Evolutionary conservation across 2,329 filamentous ascomycete genomes (phyloP), one percentile per base, ranked within the genome.

Genomic region (Pseudogymnoascus sp.): DNA sequence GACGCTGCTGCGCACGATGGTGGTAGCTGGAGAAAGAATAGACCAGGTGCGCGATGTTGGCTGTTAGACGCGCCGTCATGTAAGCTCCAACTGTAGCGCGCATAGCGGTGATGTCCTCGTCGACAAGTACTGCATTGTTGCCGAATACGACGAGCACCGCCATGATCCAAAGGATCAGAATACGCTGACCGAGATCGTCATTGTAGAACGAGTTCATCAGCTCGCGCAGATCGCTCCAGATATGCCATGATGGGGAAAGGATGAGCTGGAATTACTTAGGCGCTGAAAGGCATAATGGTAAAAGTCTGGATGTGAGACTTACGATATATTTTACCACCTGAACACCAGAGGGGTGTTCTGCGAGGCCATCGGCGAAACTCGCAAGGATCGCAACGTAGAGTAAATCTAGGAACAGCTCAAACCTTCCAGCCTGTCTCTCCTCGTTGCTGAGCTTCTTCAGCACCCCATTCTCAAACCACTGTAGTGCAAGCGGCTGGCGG

Each of bases 171-270:
- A 81, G 74, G 62, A 81, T 78, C 26, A 79, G 68, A 31, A 79
- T 68, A 7, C 79, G 77, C 67, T 82, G 79, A 1, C 75, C 65
- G 19, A 82, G 68, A 66, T 82, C 80, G 65, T 82, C 79, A 62
- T 78, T 80, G 69, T 81, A 81, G 71, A 79, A 82, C 7, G 77
- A 79, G 69, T 82, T 82, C 78, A 81, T 81, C 63, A 81, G 72
- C 69, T 81, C 79, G 65, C 78, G 77, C 17, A 80, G 72, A 65
- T 82, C 79, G 42, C 74, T 75, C 79, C 79, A 81, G 60, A 81
- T 77, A 65, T 81, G 77, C 79, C 79, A 81, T 63, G 79, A 78
- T 9, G 78, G 78, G 7, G 78, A 73, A 38, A 80, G 78, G 38
- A 80, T 78, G 50, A 81, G 74, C 65, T 67, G 7, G 17, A n/a